Evolutionary conservation across 1,139 yeast species (phyloP).

Genomic region (Blastobotrys arbuscula): DNA sequence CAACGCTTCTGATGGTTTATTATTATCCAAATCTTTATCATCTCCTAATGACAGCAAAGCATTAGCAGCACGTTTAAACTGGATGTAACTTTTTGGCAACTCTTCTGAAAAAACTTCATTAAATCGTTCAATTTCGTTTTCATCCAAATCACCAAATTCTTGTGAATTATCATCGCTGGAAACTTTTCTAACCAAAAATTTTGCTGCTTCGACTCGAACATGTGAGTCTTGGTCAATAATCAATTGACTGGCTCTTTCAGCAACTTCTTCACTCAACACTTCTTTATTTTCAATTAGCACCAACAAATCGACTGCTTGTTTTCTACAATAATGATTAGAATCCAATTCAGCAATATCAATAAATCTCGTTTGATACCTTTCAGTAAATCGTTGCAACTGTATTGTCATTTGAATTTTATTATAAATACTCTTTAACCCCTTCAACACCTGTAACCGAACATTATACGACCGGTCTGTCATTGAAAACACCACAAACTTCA

Average conservation of each 20-base stretch:
- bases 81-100: conserved; percentile 7
- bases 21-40: background rate
- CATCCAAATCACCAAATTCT: conserved; percentile 13
- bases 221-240: conserved; percentile 33
- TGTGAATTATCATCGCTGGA: conserved; percentile 5
- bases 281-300: conserved; percentile 7
- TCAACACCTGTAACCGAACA: conserved; percentile 64
- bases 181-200: conserved; percentile 21
- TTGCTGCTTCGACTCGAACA: conserved; percentile 32
- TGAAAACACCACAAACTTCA: conserved; percentile 80
- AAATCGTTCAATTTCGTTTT: conserved; percentile 12
- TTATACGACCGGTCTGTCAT: conserved; percentile 59
- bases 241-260: conserved; percentile 7
- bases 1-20: conserved; percentile 3
- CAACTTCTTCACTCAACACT: conserved; percentile 4
- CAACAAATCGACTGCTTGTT: conserved; percentile 44
- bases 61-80: conserved; percentile 8
- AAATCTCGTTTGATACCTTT: conserved; percentile 58
- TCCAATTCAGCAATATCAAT: conserved; percentile 56
- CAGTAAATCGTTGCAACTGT: conserved; percentile 66
- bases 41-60: background rate
- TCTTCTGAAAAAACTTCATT: conserved; percentile 15
- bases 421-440: conserved; percentile 44
- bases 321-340: conserved; percentile 49
- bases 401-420: conserved; percentile 40